Percentiles rank a stretch among this genome's conserved stretches.
phyloP scores from a whole-genome alignment of 176 grass and related monocot species.

The Eremochloa ophiuroides region DNA sequence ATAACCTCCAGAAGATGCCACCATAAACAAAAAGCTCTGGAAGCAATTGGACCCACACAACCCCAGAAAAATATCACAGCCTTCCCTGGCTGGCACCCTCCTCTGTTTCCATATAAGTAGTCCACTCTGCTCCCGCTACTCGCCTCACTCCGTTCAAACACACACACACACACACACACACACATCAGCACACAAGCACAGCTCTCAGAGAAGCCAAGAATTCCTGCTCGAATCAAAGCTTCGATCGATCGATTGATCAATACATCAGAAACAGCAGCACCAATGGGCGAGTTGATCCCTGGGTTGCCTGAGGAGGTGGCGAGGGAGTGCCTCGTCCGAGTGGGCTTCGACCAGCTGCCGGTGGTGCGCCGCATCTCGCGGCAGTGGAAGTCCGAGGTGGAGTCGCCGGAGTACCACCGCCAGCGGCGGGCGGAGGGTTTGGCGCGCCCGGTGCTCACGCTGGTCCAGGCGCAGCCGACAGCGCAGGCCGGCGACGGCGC shows the following conservation, averaged over 20 bases:
- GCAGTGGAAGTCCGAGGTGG: constrained; percentile 71
- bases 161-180: background rate
- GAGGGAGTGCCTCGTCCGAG: constrained; percentile 83
- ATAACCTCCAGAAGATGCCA: background rate
- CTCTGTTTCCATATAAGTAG: constrained; percentile 27
- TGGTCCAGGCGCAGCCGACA: constrained; percentile 32
- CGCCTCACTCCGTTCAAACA: background rate
- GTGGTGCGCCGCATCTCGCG: constrained; percentile 62
- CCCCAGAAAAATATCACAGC: background rate
- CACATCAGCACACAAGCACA: background rate
- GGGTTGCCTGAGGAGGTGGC: constrained; percentile 85
- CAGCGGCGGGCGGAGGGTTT: constrained; percentile 40
- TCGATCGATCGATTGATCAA: background rate
- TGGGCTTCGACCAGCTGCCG: constrained; percentile 63
- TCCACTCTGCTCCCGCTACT: constrained; percentile 7
- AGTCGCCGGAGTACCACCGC: constrained; percentile 45
- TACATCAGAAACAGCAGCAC: background rate
- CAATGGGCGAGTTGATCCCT: constrained; percentile 63
- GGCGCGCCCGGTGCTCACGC: constrained; percentile 25
- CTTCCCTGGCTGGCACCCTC: background rate
- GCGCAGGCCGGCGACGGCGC: background rate
- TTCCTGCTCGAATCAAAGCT: background rate
- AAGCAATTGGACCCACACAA: background rate
- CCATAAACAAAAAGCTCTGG: background rate
- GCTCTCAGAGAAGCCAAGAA: background rate